These are phyloP conservation scores for Haplosporangium sp. DNA, from an alignment of 371 early-diverging fungal genomes.

Conservation along the genomic window DNA sequence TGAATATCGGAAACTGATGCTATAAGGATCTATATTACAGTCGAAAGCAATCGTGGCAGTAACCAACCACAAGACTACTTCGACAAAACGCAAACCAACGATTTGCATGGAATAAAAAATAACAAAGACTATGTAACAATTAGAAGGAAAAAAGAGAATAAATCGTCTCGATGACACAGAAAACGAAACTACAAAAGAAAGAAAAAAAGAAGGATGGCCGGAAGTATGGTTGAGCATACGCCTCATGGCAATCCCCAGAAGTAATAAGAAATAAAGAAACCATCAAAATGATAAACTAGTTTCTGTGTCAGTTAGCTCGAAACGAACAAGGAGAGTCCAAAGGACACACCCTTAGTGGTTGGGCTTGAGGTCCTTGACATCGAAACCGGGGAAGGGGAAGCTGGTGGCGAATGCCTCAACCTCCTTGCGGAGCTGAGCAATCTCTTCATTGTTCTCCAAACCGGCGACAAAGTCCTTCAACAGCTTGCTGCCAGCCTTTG, in stretches of 20 bases:
- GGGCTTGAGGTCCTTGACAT: slow-evolving; percentile 42
- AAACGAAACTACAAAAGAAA: slow-evolving; percentile 1
- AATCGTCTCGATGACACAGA: slow-evolving; percentile 9
- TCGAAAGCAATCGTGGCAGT: slow-evolving; percentile 45
- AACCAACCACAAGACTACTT: slow-evolving; percentile 43
- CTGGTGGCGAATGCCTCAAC: slow-evolving; percentile 91
- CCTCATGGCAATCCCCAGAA: slow-evolving; percentile 5
- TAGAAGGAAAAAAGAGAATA: not conserved
- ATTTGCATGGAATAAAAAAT: slow-evolving; percentile 31
- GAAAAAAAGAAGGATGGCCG: slow-evolving; percentile 1
- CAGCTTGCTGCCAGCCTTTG: slow-evolving; percentile 87
- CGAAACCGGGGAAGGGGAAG: slow-evolving; percentile 92
- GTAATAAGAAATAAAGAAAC: not conserved
- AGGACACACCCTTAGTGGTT: slow-evolving; percentile 37
- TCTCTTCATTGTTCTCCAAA: slow-evolving; percentile 74
- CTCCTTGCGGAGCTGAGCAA: slow-evolving; percentile 84
- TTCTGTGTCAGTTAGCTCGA: slow-evolving; percentile 1
- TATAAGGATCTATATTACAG: slow-evolving; percentile 46
- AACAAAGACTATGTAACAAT: slow-evolving; percentile 43
- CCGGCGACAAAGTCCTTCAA: slow-evolving; percentile 96
- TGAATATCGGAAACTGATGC: slow-evolving; percentile 56
- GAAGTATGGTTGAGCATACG: slow-evolving; percentile 45
- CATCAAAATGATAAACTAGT: not conserved
- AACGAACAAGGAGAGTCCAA: not conserved
- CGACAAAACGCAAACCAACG: slow-evolving; percentile 28